phyloP scores from a whole-genome alignment of 2,329 filamentous ascomycete species.

The Paracoccidioides lutzii region DNA sequence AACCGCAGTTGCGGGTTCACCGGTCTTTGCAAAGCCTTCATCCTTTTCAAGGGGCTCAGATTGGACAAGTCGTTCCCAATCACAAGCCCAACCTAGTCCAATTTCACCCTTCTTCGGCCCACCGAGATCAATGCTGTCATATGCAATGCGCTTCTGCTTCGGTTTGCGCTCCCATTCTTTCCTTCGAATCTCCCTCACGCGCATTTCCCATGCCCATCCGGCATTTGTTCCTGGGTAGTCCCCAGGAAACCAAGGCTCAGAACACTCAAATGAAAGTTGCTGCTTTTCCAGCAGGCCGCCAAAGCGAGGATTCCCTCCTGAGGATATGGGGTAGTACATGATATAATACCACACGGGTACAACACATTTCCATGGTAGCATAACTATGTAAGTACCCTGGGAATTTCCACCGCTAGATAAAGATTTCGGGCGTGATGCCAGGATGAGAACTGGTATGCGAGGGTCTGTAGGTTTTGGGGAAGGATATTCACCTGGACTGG shows the following conservation, averaged over 20 bases:
- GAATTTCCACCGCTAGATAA: slow-evolving; percentile 32
- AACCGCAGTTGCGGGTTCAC: neutral
- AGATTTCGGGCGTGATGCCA: slow-evolving; percentile 42
- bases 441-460: slow-evolving; percentile 61
- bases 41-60: slow-evolving; percentile 15
- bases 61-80: slow-evolving; percentile 59
- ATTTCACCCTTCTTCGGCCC: slow-evolving; percentile 66
- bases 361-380: slow-evolving; percentile 86
- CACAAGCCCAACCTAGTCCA: slow-evolving; percentile 68
- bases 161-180: slow-evolving; percentile 62
- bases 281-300: slow-evolving; percentile 68
- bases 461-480: slow-evolving; percentile 50
- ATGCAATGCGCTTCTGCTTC: slow-evolving; percentile 68
- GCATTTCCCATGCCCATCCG: slow-evolving; percentile 64
- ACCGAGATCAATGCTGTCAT: slow-evolving; percentile 61
- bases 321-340: slow-evolving; percentile 67
- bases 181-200: slow-evolving; percentile 47
- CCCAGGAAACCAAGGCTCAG: slow-evolving; percentile 68
- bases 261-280: slow-evolving; percentile 71
- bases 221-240: slow-evolving; percentile 71
- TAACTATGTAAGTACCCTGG: slow-evolving; percentile 65
- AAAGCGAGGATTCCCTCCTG: slow-evolving; percentile 67
- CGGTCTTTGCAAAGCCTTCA: neutral
- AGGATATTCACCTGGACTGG: slow-evolving; percentile 50
- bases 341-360: slow-evolving; percentile 73